Evolutionary conservation across 2,329 filamentous ascomycete genomes (phyloP).

Genomic region (Dothideomycetes sp.): DNA sequence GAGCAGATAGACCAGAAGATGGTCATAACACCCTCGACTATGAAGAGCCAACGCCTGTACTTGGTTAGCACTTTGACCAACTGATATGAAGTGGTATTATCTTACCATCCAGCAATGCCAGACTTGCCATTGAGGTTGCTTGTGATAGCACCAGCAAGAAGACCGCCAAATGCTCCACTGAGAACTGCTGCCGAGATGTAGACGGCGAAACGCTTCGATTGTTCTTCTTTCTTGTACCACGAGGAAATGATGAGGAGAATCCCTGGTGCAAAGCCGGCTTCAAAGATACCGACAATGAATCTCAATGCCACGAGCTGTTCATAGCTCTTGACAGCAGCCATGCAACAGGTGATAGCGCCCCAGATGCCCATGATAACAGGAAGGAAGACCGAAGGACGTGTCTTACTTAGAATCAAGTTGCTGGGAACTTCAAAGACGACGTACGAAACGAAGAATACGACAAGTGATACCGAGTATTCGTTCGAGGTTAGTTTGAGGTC

Average conservation of each 20-base stretch:
- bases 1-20: constrained; percentile 24
- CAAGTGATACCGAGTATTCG: constrained; percentile 42
- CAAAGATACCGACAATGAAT: constrained; percentile 47
- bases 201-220: constrained; percentile 47
- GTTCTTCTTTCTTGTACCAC: constrained; percentile 41
- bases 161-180: constrained; percentile 39
- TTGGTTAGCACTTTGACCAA: constrained; percentile 24
- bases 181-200: constrained; percentile 51
- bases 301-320: constrained; percentile 44
- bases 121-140: constrained; percentile 30
- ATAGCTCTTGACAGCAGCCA: constrained; percentile 42
- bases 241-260: constrained; percentile 27
- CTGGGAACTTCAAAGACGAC: constrained; percentile 45
- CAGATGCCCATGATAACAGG: constrained; percentile 46
- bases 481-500: constrained; percentile 37
- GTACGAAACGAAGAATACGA: constrained; percentile 47
- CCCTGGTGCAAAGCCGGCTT: constrained; percentile 27
- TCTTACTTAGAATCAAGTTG: constrained; percentile 43
- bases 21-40: constrained; percentile 32
- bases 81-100: no score
- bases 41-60: constrained; percentile 29
- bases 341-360: constrained; percentile 42
- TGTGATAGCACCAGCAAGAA: constrained; percentile 31
- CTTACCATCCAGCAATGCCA: constrained; percentile 36
- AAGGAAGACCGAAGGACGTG: constrained; percentile 43